phyloP scores from a whole-genome alignment of 164 flowering plant genomes.

The Berberis thunbergii region DNA sequence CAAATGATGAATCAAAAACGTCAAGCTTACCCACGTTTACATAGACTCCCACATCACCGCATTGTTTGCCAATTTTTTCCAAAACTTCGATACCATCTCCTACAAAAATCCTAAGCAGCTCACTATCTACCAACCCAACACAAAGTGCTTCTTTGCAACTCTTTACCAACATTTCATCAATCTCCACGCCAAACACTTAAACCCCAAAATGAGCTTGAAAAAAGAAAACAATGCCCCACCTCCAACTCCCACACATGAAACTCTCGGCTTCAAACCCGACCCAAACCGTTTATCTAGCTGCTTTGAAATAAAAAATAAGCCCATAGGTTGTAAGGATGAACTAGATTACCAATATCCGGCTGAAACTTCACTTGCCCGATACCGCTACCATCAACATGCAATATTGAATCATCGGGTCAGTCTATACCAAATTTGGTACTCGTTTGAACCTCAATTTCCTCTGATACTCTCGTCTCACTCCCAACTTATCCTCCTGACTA shows the following conservation, averaged over 20 bases:
- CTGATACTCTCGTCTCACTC: slow-evolving; percentile 36
- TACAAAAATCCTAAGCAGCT: slow-evolving; percentile 26
- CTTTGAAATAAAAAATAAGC: slow-evolving; percentile 38
- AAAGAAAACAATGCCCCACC: slow-evolving; percentile 79
- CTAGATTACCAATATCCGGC: slow-evolving; percentile 36
- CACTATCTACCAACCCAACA: slow-evolving; percentile 40
- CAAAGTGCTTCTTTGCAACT: slow-evolving; percentile 46
- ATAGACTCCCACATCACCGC: not conserved
- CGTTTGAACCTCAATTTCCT: slow-evolving; percentile 85
- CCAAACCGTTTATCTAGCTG: slow-evolving; percentile 12
- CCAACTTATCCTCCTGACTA: too few species aligned
- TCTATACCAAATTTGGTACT: slow-evolving; percentile 85
- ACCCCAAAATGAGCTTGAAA: slow-evolving; percentile 42
- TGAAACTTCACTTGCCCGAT: slow-evolving; percentile 27
- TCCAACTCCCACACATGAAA: slow-evolving; percentile 78
- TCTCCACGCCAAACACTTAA: not conserved
- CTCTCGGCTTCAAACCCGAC: slow-evolving; percentile 39
- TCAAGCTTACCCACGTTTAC: not conserved
- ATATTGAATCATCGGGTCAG: slow-evolving; percentile 27
- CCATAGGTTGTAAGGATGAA: slow-evolving; percentile 70
- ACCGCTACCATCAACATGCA: not conserved
- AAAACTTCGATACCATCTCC: slow-evolving; percentile 61
- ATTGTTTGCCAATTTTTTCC: slow-evolving; percentile 16
- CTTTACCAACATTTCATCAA: slow-evolving; percentile 51
- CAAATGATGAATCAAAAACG: slow-evolving; percentile 20